Evolutionary conservation across 2,329 filamentous ascomycete species (phyloP).

Genomic region (Allantophomopsis lycopodina): DNA sequence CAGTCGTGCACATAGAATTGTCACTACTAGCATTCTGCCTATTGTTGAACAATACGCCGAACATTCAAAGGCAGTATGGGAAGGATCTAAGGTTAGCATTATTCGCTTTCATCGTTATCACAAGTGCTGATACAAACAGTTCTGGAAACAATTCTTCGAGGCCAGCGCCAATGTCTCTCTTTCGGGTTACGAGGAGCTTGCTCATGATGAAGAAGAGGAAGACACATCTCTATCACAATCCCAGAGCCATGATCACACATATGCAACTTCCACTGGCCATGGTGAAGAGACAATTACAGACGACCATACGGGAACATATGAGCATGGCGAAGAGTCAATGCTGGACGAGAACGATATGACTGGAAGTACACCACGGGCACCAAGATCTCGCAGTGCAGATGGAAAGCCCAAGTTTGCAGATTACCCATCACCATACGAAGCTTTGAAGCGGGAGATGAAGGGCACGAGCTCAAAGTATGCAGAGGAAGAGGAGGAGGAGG

Average conservation of each 20-base stretch:
- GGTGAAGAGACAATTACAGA: slow-evolving; percentile 9
- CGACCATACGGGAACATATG: slow-evolving; percentile 20
- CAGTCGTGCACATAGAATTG: slow-evolving; percentile 89
- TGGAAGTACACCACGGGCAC: slow-evolving; percentile 55
- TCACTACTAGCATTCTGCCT: slow-evolving; percentile 84
- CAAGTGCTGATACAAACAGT: slow-evolving; percentile 33
- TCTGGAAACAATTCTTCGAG: slow-evolving; percentile 99
- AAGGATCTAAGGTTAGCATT: slow-evolving; percentile 68
- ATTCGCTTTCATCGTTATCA: background rate
- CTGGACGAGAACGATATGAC: slow-evolving; percentile 49
- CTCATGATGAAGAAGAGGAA: slow-evolving; percentile 47
- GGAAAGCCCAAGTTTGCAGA: slow-evolving; percentile 40
- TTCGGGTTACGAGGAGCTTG: slow-evolving; percentile 81
- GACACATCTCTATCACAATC: slow-evolving; percentile 23
- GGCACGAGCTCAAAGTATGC: slow-evolving; percentile 20
- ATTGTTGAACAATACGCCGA: slow-evolving; percentile 92
- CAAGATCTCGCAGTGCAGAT: slow-evolving; percentile 31
- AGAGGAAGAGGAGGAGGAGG: slow-evolving; percentile 12
- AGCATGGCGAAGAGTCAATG: slow-evolving; percentile 45
- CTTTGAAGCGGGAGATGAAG: slow-evolving; percentile 52
- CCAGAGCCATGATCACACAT: slow-evolving; percentile 15
- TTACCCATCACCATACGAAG: slow-evolving; percentile 66
- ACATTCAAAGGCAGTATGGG: slow-evolving; percentile 89
- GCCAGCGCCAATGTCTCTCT: slow-evolving; percentile 94
- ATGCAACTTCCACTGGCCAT: slow-evolving; percentile 27